Percentiles rank a stretch among this genome's conserved stretches.
These are phyloP conservation scores for Viola odorata DNA, from an alignment of 345 rosid species.

Conservation along the genomic window DNA sequence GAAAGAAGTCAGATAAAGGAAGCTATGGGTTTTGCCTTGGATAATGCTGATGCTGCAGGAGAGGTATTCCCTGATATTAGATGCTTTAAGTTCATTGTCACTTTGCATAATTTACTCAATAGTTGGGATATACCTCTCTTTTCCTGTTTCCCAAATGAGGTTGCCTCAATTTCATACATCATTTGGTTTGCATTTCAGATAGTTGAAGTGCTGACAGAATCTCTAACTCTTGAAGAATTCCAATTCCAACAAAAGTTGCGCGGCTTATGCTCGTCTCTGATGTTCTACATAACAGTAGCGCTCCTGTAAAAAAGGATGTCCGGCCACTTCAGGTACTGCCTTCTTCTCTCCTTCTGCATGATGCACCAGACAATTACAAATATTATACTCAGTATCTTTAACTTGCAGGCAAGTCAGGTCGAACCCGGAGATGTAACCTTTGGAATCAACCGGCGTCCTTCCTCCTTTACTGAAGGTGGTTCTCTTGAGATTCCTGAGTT, in stretches of 20 bases:
- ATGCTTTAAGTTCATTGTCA: not conserved
- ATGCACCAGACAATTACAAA: not conserved
- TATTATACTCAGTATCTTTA: conserved; percentile 9
- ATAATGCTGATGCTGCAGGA: conserved; percentile 99
- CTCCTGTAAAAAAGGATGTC: conserved; percentile 78
- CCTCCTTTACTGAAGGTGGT: conserved; percentile 63
- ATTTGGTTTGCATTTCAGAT: conserved; percentile 41
- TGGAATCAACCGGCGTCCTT: conserved; percentile 55
- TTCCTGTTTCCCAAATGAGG: no score
- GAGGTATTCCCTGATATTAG: conserved; percentile 46
- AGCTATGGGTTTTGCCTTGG: conserved; percentile 94
- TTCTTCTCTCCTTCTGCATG: conserved; percentile 8
- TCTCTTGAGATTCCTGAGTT: conserved; percentile 88
- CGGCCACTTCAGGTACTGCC: conserved; percentile 54
- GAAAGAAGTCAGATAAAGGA: conserved; percentile 95
- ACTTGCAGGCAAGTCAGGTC: conserved; percentile 49
- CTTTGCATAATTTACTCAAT: not conserved
- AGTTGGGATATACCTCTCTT: no score
- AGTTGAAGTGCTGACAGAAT: conserved; percentile 95
- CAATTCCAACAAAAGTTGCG: conserved; percentile 95
- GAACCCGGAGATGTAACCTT: conserved; percentile 43
- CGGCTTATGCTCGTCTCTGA: conserved; percentile 85
- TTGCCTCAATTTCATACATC: not conserved
- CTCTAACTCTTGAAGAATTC: conserved; percentile 91
- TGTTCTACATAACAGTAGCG: conserved; percentile 93